A percentile compares a stretch with the other conserved stretches of the same genome.
These are phyloP conservation scores for Sphagnurus paluster DNA, from an alignment of 1,284 basidiomycete species.

Conservation along the genomic window DNA sequence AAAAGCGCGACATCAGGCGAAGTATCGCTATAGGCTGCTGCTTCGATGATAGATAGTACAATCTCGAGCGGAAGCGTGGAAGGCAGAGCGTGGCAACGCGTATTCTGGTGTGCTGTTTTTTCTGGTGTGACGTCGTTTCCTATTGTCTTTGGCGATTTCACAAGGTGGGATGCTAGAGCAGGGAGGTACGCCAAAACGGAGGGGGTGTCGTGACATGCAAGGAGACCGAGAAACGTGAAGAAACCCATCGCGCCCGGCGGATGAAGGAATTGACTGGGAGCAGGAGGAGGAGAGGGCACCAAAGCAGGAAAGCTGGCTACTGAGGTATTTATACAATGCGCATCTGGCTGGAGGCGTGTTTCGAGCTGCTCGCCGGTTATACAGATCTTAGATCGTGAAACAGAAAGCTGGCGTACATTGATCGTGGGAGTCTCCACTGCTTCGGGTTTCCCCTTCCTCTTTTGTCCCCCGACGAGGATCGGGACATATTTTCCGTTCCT, in stretches of 20 bases:
- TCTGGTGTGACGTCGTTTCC: constrained; percentile 39
- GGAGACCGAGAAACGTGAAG: constrained; percentile 34
- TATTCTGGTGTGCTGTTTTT: constrained; percentile 17
- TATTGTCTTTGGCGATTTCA: constrained; percentile 26
- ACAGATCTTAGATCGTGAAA: constrained; percentile 25
- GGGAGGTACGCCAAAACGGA: constrained; percentile 18
- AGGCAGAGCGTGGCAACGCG: constrained; percentile 12
- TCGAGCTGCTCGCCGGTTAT: constrained; percentile 12
- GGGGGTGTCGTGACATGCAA: constrained; percentile 27
- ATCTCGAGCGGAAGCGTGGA: constrained; percentile 59
- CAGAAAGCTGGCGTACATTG: constrained; percentile 20
- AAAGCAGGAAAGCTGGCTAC: constrained; percentile 14
- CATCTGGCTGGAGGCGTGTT: constrained; percentile 10
- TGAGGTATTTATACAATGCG: constrained; percentile 18
- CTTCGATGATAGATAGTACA: constrained; percentile 60
- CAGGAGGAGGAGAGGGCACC: constrained; percentile 1
- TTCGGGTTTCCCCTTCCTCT: constrained; percentile 18
- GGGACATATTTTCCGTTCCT: constrained; percentile 5
- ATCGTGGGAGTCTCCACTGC: constrained; percentile 20
- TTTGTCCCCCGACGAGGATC: constrained; percentile 13
- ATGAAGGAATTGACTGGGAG: constrained; percentile 1
- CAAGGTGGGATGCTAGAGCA: constrained; percentile 20
- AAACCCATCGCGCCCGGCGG: constrained; percentile 30
- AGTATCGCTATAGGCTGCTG: constrained; percentile 42
- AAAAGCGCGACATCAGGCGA: constrained; percentile 44